A percentile compares a stretch with the other conserved stretches of the same genome.
These are phyloP conservation scores for Sporothrix humicola DNA, from an alignment of 2,329 filamentous ascomycete genomes.

Conservation along the genomic window DNA sequence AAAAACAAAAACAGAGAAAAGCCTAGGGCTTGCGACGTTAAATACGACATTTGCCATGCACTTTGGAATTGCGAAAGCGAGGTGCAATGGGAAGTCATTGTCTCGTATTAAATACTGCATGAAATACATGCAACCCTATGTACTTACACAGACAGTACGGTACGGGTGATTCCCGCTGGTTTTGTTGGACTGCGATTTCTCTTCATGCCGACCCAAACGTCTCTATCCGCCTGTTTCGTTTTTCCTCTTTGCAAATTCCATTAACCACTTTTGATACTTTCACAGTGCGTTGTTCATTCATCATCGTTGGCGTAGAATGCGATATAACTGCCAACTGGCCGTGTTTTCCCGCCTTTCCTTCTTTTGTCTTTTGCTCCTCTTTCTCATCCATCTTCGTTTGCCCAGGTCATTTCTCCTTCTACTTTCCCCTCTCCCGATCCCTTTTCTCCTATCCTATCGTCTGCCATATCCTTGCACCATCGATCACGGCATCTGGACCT, in stretches of 20 bases:
- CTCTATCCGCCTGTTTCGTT: no score
- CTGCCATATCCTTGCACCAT: constrained; percentile 24
- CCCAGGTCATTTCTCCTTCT: not conserved
- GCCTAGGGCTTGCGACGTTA: not conserved
- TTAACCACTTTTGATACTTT: not conserved
- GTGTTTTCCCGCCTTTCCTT: not conserved
- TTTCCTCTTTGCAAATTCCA: not conserved
- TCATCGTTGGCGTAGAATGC: not conserved
- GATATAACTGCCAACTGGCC: no score
- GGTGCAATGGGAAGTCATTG: not conserved
- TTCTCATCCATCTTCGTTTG: not conserved
- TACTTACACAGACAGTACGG: no score
- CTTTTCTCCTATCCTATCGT: not conserved
- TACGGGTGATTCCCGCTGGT: not conserved
- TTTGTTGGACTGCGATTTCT: no score
- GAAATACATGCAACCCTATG: not conserved
- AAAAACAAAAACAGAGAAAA: not conserved
- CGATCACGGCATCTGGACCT: constrained; percentile 25
- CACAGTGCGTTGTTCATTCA: not conserved
- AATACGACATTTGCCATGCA: not conserved
- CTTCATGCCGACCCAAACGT: no score
- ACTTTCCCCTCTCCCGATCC: not conserved
- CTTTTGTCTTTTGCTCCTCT: not conserved
- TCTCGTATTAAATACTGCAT: not conserved
- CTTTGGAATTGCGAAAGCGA: not conserved